Percentiles rank a stretch among this genome's conserved stretches.
Evolutionary conservation across 768 basidiomycete species (phyloP).

Genomic region (Cytidiella melzeri): DNA sequence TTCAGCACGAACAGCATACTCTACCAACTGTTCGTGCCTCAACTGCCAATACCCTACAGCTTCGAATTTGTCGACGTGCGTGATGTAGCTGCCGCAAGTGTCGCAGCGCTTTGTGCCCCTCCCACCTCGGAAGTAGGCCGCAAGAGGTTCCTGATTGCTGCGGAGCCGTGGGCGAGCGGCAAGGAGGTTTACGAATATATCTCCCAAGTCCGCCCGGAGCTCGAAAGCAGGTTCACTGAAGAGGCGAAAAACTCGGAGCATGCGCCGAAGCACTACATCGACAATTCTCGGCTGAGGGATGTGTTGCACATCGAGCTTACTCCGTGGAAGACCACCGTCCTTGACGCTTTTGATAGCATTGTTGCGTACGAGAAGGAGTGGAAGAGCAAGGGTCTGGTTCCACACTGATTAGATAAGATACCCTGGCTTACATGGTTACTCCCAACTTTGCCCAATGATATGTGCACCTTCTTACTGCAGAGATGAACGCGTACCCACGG

Average conservation of each 20-base stretch:
- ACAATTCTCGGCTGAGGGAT: conserved; percentile 11
- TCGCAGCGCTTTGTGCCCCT: conserved; percentile 18
- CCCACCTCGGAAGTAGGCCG: conserved; percentile 2
- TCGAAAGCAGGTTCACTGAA: conserved; percentile 6
- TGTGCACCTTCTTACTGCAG: too few relatives aligned
- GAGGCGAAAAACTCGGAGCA: conserved; percentile 2
- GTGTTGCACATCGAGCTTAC: conserved; percentile 13
- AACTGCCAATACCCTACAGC: neutral
- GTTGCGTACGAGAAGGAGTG: conserved; percentile 13
- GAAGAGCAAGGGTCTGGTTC: conserved; percentile 1
- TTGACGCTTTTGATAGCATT: conserved; percentile 14
- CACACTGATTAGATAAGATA: too few relatives aligned
- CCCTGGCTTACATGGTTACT: too few relatives aligned
- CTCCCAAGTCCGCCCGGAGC: conserved; percentile 8
- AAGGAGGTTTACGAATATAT: conserved; percentile 6
- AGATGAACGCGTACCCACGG: too few relatives aligned
- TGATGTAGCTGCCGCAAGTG: conserved; percentile 27
- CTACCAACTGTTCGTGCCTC: neutral
- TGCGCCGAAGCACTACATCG: neutral
- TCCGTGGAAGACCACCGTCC: conserved; percentile 12
- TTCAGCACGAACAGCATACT: neutral
- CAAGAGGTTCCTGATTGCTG: conserved; percentile 8
- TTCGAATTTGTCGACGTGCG: conserved; percentile 25
- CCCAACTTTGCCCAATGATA: too few relatives aligned
- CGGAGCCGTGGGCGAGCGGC: conserved; percentile 1